phyloP scores from a whole-genome alignment of 352 stramenopile genomes.

The Globisporangium heterothallicum region DNA sequence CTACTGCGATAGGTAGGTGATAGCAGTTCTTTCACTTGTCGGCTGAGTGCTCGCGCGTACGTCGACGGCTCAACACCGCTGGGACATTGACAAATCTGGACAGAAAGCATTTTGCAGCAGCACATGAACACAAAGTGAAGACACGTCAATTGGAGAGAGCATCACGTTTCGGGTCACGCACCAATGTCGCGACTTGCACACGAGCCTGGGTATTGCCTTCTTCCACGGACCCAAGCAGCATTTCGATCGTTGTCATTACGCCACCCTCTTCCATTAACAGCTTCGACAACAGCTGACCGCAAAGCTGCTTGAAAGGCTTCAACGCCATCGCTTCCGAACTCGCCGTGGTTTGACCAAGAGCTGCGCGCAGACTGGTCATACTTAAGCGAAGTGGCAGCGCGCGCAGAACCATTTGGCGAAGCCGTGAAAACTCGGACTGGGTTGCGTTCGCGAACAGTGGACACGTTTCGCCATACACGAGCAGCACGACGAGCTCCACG shows the following conservation, averaged over 20 bases:
- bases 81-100: constrained; percentile 71
- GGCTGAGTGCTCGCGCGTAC: constrained; percentile 45
- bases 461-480: constrained; percentile 44
- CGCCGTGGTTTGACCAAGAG: constrained; percentile 38
- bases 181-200: constrained; percentile 72
- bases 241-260: constrained; percentile 77
- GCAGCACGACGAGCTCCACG: constrained; percentile 60
- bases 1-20: constrained; percentile 41
- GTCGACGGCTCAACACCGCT: constrained; percentile 25
- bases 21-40: constrained; percentile 53
- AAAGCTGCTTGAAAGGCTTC: constrained; percentile 56
- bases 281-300: constrained; percentile 47
- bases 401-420: constrained; percentile 36
- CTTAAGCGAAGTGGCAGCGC: constrained; percentile 58
- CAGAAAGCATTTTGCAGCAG: not conserved
- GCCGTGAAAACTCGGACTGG: constrained; percentile 30
- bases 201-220: constrained; percentile 83
- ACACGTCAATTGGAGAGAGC: not conserved
- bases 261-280: constrained; percentile 67
- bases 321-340: constrained; percentile 11
- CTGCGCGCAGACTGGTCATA: constrained; percentile 71
- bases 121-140: not conserved
- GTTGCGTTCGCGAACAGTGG: constrained; percentile 6
- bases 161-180: constrained; percentile 7
- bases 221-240: constrained; percentile 67